Base-by-base conservation (phyloP, 148 eudicot species). In the Vaccinium vitisidaea region DNA sequence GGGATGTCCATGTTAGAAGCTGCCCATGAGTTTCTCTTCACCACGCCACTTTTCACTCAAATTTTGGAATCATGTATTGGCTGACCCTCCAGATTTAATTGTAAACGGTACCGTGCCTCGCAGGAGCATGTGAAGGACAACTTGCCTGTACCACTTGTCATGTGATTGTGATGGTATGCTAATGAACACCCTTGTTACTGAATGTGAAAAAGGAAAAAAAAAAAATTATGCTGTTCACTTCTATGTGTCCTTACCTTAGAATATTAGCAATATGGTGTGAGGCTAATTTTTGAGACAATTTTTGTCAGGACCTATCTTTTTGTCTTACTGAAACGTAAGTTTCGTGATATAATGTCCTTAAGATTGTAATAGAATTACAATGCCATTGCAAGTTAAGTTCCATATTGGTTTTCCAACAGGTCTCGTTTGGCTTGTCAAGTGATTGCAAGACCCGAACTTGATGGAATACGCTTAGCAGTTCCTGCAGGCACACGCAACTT, bases 81-180 rank as follows among this genome's bases (percentile, higher is more conserved):
- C 16, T 25, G 30, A 67, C 5, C 1, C 73, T 25, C 14, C 73
- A 67, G 8, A 25, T 23, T 67, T 12, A 67, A 61, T 61, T 61
- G 67, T 21, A 7, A 21, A n/a, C 11, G 3, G 8, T 61, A 21
- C 67, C 15, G 25, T 67, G 36, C 16, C 30, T 65, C 9, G 7
- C 91, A 97, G 99, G 99, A 75, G 99, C 99, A 79, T 95, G 99
- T 88, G 99, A 97, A 90, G 99, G 97, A 80, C 95, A 98, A 19
- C 94, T 94, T 90, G 99, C 99, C 77, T 95, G 99, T 86, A 94
- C 99, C 77, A 97, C 99, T 67, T 97, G 99, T 86, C 99, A 97
- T 71, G 95, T 97, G 69, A 94, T 97, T 52, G 94, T 97, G 73
- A 97, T 93, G 98, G 98, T 97, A 92, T 80, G 92, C 65, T 53